phyloP scores from a whole-genome alignment of 2,329 filamentous ascomycete species.

The Xylariales sp. region DNA sequence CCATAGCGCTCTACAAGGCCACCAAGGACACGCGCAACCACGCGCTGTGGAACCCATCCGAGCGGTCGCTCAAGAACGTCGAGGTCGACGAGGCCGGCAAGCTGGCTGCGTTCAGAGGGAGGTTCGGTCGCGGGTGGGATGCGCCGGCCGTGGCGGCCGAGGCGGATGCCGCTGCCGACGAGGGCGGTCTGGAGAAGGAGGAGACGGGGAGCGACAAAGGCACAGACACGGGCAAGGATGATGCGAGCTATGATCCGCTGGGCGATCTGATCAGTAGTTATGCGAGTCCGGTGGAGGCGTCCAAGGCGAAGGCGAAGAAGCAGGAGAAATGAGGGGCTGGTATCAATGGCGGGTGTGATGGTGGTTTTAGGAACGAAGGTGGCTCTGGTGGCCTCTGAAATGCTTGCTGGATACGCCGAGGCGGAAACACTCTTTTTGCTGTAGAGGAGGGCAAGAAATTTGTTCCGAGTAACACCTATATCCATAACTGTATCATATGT shows the following conservation, averaged over 20 bases:
- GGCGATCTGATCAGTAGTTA: conserved; percentile 51
- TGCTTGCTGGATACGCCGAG: too few relatives aligned
- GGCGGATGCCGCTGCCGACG: conserved; percentile 21
- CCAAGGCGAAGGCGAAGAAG: conserved; percentile 30
- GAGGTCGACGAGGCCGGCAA: conserved; percentile 94
- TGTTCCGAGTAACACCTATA: background rate
- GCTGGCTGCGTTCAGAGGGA: conserved; percentile 76
- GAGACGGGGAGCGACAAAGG: conserved; percentile 18
- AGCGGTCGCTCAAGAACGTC: conserved; percentile 75
- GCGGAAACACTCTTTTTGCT: too few relatives aligned
- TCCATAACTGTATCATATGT: conserved; percentile 18
- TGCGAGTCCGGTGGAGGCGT: conserved; percentile 31
- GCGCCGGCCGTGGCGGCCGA: conserved; percentile 28
- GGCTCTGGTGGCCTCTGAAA: background rate
- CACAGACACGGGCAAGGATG: conserved; percentile 20
- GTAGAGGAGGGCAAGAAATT: background rate
- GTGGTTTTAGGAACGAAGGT: background rate
- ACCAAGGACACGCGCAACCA: conserved; percentile 86
- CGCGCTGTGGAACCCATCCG: conserved; percentile 83
- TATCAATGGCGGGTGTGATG: conserved; percentile 26
- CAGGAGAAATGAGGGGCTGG: conserved; percentile 34
- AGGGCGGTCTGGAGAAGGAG: conserved; percentile 11
- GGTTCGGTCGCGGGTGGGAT: conserved; percentile 84
- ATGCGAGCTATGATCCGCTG: conserved; percentile 31
- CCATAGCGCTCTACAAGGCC: conserved; percentile 52